These are phyloP conservation scores for Clathrus columnatus DNA, from an alignment of 768 basidiomycete species.

Conservation along the genomic window DNA sequence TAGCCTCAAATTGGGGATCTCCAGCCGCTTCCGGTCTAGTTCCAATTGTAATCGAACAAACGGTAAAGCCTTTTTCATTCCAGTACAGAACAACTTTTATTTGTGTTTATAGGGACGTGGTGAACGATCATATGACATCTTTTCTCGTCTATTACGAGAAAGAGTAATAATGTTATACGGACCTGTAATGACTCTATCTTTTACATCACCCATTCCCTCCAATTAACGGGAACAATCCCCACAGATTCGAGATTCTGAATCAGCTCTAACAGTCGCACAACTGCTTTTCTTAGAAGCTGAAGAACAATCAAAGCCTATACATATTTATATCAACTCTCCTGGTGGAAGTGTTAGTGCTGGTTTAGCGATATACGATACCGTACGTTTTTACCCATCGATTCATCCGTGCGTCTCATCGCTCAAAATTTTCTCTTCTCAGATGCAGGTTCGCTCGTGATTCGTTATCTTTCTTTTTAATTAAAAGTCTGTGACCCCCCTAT, in stretches of 20 bases:
- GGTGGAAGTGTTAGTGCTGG: constrained; percentile 95
- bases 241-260: constrained; percentile 85
- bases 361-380: constrained; percentile 95
- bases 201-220: too few relatives aligned
- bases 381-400: constrained; percentile 29
- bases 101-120: constrained; percentile 54
- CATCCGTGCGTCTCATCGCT: background rate
- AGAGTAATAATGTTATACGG: constrained; percentile 94
- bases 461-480: background rate
- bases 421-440: constrained; percentile 31
- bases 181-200: constrained; percentile 45
- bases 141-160: constrained; percentile 85
- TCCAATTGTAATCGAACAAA: constrained; percentile 91
- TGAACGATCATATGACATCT: constrained; percentile 91
- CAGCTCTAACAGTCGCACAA: constrained; percentile 84
- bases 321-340: constrained; percentile 94
- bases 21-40: constrained; percentile 58
- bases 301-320: constrained; percentile 89
- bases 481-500: background rate
- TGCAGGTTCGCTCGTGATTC: constrained; percentile 48
- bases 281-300: constrained; percentile 94
- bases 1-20: constrained; percentile 25
- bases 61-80: constrained; percentile 45
- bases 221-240: too few relatives aligned
- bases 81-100: constrained; percentile 5